Evolutionary conservation across 1,284 basidiomycete genomes (phyloP).

Genomic region (Sanghuangporus baumii): DNA sequence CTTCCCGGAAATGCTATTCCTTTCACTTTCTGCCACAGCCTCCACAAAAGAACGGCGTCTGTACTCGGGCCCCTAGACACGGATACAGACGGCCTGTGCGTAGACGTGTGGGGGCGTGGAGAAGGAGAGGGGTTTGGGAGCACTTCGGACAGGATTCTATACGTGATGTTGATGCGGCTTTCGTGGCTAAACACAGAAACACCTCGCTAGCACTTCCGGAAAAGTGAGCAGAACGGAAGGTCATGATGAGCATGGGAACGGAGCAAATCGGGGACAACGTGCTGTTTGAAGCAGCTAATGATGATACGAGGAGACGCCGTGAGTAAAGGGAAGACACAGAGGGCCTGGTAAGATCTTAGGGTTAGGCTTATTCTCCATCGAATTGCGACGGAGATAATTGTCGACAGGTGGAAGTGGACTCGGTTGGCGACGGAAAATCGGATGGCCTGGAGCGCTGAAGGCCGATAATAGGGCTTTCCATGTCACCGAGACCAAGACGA

Average conservation of each 20-base stretch:
- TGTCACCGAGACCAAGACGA: background rate
- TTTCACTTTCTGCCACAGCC: background rate
- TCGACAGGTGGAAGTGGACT: constrained; percentile 1
- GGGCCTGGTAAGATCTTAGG: constrained; percentile 2
- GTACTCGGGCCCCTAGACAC: background rate
- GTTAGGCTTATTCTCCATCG: constrained; percentile 12
- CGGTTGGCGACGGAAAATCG: background rate
- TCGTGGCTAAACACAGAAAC: background rate
- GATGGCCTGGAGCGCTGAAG: constrained; percentile 14
- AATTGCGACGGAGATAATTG: background rate
- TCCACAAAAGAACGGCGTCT: background rate
- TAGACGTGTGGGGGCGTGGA: background rate
- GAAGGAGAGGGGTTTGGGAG: background rate
- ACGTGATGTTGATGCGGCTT: background rate
- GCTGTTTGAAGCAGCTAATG: background rate
- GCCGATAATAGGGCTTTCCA: constrained; percentile 10
- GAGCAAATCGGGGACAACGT: background rate
- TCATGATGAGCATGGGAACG: background rate
- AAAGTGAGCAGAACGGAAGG: background rate
- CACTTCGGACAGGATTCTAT: constrained; percentile 12
- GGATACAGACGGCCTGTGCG: background rate
- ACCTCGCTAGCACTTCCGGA: constrained; percentile 4
- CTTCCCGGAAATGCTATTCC: constrained; percentile 13
- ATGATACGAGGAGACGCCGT: background rate
- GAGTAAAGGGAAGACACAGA: constrained; percentile 11